phyloP scores from a whole-genome alignment of 2,329 filamentous ascomycete species.

The Penicillium rolfsii region DNA sequence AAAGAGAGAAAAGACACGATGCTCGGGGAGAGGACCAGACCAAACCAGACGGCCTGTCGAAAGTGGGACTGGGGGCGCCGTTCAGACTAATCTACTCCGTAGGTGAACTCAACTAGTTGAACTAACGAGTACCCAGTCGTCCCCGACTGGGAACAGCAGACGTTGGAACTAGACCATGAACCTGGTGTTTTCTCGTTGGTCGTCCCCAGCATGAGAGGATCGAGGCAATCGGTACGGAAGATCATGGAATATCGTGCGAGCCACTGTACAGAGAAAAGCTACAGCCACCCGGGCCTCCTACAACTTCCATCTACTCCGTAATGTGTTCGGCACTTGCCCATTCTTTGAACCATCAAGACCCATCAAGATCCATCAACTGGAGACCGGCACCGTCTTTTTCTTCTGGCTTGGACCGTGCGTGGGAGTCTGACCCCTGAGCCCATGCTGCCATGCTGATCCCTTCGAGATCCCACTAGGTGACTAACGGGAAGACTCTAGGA shows the following conservation, averaged over 20 bases:
- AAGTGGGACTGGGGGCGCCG: slow-evolving; percentile 9
- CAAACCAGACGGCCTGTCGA: neutral
- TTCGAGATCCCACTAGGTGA: slow-evolving; percentile 5
- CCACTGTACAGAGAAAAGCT: neutral
- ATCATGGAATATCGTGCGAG: neutral
- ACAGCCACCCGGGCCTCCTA: neutral
- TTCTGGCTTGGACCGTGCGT: slow-evolving; percentile 10
- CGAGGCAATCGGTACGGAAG: neutral
- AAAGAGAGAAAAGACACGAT: neutral
- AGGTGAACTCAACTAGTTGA: too few relatives aligned
- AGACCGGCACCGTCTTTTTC: neutral
- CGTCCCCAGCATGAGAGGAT: neutral
- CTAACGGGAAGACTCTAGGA: neutral
- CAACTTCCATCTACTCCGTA: neutral
- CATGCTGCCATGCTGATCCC: slow-evolving; percentile 9
- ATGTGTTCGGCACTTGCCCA: neutral
- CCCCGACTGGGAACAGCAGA: slow-evolving; percentile 20
- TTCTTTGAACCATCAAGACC: neutral
- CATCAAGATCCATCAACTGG: neutral
- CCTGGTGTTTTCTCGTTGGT: neutral
- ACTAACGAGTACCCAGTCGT: neutral
- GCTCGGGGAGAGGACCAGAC: slow-evolving; percentile 8
- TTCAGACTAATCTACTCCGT: slow-evolving; percentile 1
- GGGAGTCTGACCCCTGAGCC: slow-evolving; percentile 13
- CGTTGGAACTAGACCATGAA: slow-evolving; percentile 2